phyloP scores from a whole-genome alignment of 2,329 filamentous ascomycete genomes.

The Tolypocladium amazonense region DNA sequence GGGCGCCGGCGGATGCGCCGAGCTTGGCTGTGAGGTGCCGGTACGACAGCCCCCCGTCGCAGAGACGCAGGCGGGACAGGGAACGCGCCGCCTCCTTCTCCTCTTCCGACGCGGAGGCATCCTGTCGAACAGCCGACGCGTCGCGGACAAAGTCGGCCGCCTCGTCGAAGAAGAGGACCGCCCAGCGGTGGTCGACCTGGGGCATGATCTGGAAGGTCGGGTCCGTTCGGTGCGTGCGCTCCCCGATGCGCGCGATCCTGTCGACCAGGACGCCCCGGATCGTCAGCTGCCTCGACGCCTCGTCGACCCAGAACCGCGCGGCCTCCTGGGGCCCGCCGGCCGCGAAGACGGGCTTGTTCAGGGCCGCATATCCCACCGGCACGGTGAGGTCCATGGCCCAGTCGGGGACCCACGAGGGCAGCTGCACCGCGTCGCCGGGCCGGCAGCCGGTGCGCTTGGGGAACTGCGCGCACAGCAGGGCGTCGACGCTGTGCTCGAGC shows the following conservation, averaged over 20 bases:
- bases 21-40: constrained; percentile 1
- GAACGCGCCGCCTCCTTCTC: not conserved
- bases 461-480: constrained; percentile 18
- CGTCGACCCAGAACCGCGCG: constrained; percentile 1
- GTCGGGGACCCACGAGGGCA: constrained; percentile 24
- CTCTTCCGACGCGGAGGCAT: not conserved
- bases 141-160: constrained; percentile 9
- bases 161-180: constrained; percentile 15
- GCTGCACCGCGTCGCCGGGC: not conserved
- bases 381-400: constrained; percentile 18
- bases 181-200: constrained; percentile 11
- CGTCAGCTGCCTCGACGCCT: constrained; percentile 2
- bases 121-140: not conserved
- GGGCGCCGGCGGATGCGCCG: not conserved
- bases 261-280: constrained; percentile 13
- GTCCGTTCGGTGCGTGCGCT: constrained; percentile 3
- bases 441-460: constrained; percentile 7
- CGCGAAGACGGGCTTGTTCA: constrained; percentile 10
- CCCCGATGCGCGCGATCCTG: constrained; percentile 10
- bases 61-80: constrained; percentile 6
- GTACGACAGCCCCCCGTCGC: constrained; percentile 9
- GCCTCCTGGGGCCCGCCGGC: constrained; percentile 10
- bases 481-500: constrained; percentile 12
- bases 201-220: not conserved
- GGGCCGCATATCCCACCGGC: constrained; percentile 13